Evolutionary conservation across 75 land plant genomes (phyloP), one percentile per base, ranked within the genome.

Genomic region (Gnetum montanum): DNA sequence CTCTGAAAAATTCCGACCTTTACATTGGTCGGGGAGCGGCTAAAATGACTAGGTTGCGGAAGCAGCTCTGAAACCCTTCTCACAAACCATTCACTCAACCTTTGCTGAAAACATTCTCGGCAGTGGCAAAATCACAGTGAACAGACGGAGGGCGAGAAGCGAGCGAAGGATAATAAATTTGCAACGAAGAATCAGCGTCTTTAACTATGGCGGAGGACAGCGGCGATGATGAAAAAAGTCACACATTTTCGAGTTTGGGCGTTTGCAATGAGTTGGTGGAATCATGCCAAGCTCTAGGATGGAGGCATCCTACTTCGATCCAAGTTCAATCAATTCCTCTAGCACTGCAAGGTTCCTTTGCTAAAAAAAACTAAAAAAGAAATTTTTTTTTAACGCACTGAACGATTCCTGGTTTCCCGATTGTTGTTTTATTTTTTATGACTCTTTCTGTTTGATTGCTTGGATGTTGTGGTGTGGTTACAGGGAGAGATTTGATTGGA

Each of bases 401-500:
- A 45, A 40, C 4, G 24, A n/a, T 58, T 28, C 24, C 10, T 12
- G 25, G 44, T 58, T 58, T 47, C 10, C 57, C 20, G 29, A 41
- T 41, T 41, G 43, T 3, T 41, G 13, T 41, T 41, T 18, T 41
- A 18, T 41, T 41, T 15, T 15, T 1, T 33, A 19, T 16, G 0
- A 19, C 20, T 53, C 13, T 25, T 10, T 8, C 19, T 33, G 8
- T 19, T 2, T 34, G 16, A 53, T 30, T 10, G 12, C 1, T 18
- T 1, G 31, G 23, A 31, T 60, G 26, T 7, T 35, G n/a, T n/a
- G n/a, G n/a, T 69, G 47, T 31, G 31, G 11, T 22, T 53, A 20
- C 65, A 83, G 96, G 98, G 12, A 78, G 79, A 34, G 98, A 94
- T 47, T 22, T 94, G 49, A 94, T 94, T 46, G 98, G 88, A 15